Conservation (phyloP, 208 protist species). For the Leishmania braziliensis region DNA sequence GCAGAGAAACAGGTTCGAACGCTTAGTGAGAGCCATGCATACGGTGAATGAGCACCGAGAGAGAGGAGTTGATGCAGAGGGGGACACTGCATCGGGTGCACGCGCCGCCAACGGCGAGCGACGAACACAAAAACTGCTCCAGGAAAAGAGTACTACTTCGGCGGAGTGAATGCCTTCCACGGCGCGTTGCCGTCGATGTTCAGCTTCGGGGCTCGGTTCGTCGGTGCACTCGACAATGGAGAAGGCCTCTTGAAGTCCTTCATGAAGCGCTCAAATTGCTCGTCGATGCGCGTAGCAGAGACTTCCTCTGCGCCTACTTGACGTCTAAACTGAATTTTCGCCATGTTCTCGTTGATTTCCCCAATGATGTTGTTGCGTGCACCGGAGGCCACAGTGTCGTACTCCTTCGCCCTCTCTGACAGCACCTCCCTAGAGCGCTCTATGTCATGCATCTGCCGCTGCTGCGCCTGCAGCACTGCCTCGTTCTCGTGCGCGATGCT, state of each 20-base stretch:
- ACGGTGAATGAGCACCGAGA: not conserved
- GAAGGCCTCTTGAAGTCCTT: slow-evolving; percentile 62
- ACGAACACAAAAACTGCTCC: not conserved
- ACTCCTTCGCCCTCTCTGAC: slow-evolving; percentile 27
- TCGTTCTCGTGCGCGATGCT: slow-evolving; percentile 63
- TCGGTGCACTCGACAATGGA: slow-evolving; percentile 4
- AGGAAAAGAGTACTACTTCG: slow-evolving; percentile 14
- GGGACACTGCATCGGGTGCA: not conserved
- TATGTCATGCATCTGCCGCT: slow-evolving; percentile 63
- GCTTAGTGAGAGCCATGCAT: not conserved
- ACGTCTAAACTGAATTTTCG: slow-evolving; percentile 77
- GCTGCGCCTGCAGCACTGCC: slow-evolving; percentile 38
- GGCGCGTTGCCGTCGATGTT: slow-evolving; percentile 84
- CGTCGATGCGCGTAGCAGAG: slow-evolving; percentile 73
- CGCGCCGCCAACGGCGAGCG: not conserved
- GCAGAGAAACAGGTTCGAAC: not conserved
- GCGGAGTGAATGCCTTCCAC: slow-evolving; percentile 82
- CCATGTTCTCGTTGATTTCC: slow-evolving; percentile 81
- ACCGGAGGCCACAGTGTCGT: slow-evolving; percentile 22
- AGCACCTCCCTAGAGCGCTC: slow-evolving; percentile 36
- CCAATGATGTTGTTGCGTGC: slow-evolving; percentile 39
- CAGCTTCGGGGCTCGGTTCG: slow-evolving; percentile 15
- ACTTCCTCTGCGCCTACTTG: slow-evolving; percentile 74
- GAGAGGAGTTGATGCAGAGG: not conserved
- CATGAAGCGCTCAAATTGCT: slow-evolving; percentile 91